Percentiles rank a stretch among this genome's conserved stretches.
Evolutionary conservation across 495 filamentous ascomycete species (phyloP).

Genomic region (Penicillium argentinense): DNA sequence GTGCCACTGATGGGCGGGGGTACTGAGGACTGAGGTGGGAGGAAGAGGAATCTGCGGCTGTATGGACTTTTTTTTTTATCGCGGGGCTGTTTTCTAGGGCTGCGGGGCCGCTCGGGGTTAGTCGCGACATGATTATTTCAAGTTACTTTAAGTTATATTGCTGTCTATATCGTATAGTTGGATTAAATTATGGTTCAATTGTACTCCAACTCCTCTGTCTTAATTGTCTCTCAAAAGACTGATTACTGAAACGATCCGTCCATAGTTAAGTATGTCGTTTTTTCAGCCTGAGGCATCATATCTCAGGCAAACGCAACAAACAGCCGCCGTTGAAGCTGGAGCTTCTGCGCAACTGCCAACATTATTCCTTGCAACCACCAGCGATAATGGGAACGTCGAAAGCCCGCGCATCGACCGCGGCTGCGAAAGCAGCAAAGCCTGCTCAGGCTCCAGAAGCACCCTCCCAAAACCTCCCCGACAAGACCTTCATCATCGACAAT

Average conservation of each 20-base stretch:
- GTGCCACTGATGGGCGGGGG: neutral
- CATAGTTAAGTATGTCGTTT: too few relatives aligned
- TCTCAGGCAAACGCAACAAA: constrained; percentile 25
- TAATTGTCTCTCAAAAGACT: too few relatives aligned
- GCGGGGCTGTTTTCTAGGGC: constrained; percentile 1
- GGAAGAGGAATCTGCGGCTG: neutral
- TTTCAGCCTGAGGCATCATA: too few relatives aligned
- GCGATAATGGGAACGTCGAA: constrained; percentile 38
- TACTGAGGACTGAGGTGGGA: neutral
- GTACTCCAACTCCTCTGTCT: too few relatives aligned
- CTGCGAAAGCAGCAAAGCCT: constrained; percentile 25
- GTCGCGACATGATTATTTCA: too few relatives aligned
- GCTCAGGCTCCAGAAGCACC: constrained; percentile 12
- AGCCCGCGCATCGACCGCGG: constrained; percentile 35
- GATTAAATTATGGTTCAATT: too few relatives aligned
- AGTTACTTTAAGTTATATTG: too few relatives aligned
- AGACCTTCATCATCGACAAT: constrained; percentile 90
- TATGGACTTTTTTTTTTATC: constrained; percentile 1
- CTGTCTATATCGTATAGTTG: too few relatives aligned
- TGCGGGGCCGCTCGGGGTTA: too few relatives aligned
- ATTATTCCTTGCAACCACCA: neutral
- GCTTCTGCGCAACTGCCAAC: neutral
- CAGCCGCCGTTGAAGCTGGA: constrained; percentile 9
- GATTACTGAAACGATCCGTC: too few relatives aligned
- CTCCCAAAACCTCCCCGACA: constrained; percentile 47